These are phyloP conservation scores for Nannochloropsis oceanica DNA, from an alignment of 108 stramenopile genomes.

Conservation along the genomic window DNA sequence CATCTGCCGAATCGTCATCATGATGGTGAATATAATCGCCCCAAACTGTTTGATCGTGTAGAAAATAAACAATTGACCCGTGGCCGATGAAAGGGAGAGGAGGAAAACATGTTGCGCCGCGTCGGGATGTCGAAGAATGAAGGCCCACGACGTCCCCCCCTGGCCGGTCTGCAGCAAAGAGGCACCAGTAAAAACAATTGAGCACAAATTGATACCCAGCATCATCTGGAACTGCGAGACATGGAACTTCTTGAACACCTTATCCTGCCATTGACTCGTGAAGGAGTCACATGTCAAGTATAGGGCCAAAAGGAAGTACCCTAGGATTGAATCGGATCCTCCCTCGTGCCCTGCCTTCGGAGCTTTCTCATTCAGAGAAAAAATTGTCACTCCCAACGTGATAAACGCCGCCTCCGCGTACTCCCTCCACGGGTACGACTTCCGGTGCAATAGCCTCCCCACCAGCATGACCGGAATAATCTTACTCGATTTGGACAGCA, in stretches of 20 bases:
- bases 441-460: constrained; percentile 31
- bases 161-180: constrained; percentile 4
- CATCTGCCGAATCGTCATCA: constrained; percentile 44
- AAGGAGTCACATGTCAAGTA: constrained; percentile 41
- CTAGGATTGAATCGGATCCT: neutral
- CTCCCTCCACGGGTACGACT: constrained; percentile 1
- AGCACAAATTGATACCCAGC: constrained; percentile 41
- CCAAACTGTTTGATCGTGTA: constrained; percentile 44
- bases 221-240: constrained; percentile 29
- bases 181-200: constrained; percentile 14
- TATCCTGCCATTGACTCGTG: constrained; percentile 40
- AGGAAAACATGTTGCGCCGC: neutral
- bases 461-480: constrained; percentile 44
- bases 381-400: constrained; percentile 29
- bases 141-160: neutral
- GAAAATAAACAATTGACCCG: constrained; percentile 44
- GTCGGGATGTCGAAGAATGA: neutral
- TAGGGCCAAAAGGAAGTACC: constrained; percentile 6
- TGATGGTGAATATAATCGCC: constrained; percentile 42
- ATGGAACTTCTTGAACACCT: neutral
- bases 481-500: constrained; percentile 39
- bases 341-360: neutral
- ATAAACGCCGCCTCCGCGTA: constrained; percentile 33
- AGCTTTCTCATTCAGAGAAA: constrained; percentile 28
- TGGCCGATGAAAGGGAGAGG: constrained; percentile 15